These are phyloP conservation scores for Vitis hybrid DNA, from an alignment of 177 flowering plant species.

Conservation along the genomic window DNA sequence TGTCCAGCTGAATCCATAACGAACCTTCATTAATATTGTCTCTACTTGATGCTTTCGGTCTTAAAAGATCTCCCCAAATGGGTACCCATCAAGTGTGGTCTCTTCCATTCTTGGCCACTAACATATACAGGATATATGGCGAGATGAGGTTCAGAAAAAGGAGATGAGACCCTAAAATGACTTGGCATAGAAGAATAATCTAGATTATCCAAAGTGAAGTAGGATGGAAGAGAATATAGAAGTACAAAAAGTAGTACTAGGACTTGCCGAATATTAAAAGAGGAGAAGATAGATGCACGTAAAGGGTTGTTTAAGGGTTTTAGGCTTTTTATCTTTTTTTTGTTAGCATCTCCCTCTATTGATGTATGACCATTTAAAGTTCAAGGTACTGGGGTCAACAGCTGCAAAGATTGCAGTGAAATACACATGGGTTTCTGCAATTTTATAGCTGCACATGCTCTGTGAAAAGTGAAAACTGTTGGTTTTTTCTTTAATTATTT, in stretches of 20 bases:
- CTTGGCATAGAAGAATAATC: no score
- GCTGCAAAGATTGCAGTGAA: constrained; percentile 17
- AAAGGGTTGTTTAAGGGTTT: no score
- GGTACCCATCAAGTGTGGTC: no score
- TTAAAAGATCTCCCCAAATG: no score
- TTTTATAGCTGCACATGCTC: background rate
- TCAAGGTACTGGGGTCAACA: constrained; percentile 20
- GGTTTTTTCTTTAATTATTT: constrained; percentile 5
- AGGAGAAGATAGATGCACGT: background rate
- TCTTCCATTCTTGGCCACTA: no score
- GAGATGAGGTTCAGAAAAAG: no score
- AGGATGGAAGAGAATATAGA: background rate
- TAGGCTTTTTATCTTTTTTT: background rate
- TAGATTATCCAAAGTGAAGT: constrained; percentile 4
- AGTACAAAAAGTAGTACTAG: constrained; percentile 14
- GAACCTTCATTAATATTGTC: no score
- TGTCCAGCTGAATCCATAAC: no score
- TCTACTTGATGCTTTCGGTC: no score
- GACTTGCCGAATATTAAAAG: constrained; percentile 4
- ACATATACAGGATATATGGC: no score
- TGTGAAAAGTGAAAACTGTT: constrained; percentile 3
- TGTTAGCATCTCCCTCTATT: no score
- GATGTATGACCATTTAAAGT: background rate
- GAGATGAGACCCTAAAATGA: no score
- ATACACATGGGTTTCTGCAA: constrained; percentile 40